These are phyloP conservation scores for Yamadazyma taylorii DNA, from an alignment of 1,139 yeast species.

Conservation along the genomic window DNA sequence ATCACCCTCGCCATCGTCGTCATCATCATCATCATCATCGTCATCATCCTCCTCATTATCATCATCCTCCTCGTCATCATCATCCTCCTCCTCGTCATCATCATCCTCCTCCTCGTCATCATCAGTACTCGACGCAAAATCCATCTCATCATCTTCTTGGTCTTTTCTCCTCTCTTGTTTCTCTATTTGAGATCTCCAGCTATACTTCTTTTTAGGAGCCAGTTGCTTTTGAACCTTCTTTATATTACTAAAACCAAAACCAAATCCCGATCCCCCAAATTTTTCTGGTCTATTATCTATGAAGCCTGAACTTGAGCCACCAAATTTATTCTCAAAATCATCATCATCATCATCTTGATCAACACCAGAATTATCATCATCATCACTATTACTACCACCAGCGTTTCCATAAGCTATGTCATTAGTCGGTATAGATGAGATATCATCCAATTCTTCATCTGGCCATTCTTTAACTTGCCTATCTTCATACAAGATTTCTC, in stretches of 20 bases:
- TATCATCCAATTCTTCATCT: too few species aligned
- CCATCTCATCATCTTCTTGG: constrained; percentile 40
- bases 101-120: constrained; percentile 21
- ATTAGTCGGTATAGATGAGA: too few species aligned
- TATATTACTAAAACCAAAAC: constrained; percentile 68
- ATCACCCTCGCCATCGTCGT: constrained; percentile 19
- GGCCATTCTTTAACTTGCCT: constrained; percentile 67
- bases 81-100: constrained; percentile 21
- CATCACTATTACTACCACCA: constrained; percentile 3
- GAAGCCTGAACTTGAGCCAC: constrained; percentile 47
- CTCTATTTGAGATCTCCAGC: constrained; percentile 44
- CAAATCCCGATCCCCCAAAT: constrained; percentile 59
- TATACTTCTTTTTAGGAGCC: constrained; percentile 38
- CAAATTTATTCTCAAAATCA: constrained; percentile 9
- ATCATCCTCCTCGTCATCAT: constrained; percentile 20
- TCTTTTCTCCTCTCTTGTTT: constrained; percentile 35
- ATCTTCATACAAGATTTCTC: constrained; percentile 67
- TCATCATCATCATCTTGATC: constrained; percentile 10
- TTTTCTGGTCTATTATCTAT: constrained; percentile 71
- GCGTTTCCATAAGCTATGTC: too few species aligned
- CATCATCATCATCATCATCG: constrained; percentile 17
- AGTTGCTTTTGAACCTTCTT: constrained; percentile 39
- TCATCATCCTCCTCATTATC: constrained; percentile 21
- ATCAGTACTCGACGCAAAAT: constrained; percentile 31
- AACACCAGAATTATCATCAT: constrained; percentile 15